Base-by-base conservation (phyloP, 2,329 filamentous ascomycete genomes). In the Gaeumannomyces sp. region DNA sequence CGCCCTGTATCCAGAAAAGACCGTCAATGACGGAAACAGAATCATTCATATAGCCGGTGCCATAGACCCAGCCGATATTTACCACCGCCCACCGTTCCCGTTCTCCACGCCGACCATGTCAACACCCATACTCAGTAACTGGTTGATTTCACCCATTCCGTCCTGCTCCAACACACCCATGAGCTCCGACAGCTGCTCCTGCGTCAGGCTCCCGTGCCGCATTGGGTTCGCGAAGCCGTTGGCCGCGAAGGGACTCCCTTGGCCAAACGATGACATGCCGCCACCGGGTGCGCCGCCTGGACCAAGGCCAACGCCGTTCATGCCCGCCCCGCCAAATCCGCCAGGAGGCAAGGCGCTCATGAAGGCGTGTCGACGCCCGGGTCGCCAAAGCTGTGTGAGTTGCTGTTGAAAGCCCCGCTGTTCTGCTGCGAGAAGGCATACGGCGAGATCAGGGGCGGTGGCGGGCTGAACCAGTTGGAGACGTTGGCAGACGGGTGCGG, bases 101-200 rank as follows among this genome's bases (percentile, higher is more conserved):
- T 19, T 45, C 33, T 25, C 62, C 27, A 57, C 61, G 22, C 65
- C 67, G n/a, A 69, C 69, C 33, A 73, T 53, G 10, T 69, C 73
- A 65, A 76, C 72, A 19, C 74, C 75, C 76, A 76, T 77, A 63
- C 76, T 85, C 69, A 89, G 75, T 65, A 86, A 85, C 19, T 80
- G 80, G 68, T 88, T 82, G 69, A 89, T 88, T 62, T 88, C 86
- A 31, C 78, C 79, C 72, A 88, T 77, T 0, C 86, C 87, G 68
- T 89, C 85, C 69, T 80, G 90, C 74, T 95, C 90, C 45, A 96
- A 82, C 61, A 88, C 87, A 64, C 88, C 86, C 89, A 96, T 92
- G 53, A 96, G 79, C 78, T 96, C 91, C 68, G 89, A 78, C 76
- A 95, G 92, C 75, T 96, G 91, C 71, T 92, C 85, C 68, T 93